phyloP scores from a whole-genome alignment of 2,329 filamentous ascomycete species.

The Eutypella sp. region DNA sequence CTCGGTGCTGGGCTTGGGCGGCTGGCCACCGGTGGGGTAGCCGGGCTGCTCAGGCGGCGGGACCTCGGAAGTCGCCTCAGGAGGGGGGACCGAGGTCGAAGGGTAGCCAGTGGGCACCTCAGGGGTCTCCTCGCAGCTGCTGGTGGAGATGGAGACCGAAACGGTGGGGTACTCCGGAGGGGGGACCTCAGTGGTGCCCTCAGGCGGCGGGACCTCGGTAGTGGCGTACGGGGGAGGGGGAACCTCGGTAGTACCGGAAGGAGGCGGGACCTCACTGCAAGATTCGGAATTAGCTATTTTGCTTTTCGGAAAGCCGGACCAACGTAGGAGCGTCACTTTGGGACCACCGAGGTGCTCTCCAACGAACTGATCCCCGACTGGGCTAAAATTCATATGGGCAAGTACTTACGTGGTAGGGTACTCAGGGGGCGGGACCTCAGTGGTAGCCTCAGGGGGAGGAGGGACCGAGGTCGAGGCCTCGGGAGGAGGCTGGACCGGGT shows the following conservation, averaged over 20 bases:
- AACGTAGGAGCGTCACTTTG: background rate
- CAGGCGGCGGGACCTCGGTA: background rate
- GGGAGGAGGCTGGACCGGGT: constrained; percentile 12
- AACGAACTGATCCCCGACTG: too few species aligned
- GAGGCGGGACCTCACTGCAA: background rate
- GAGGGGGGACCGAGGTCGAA: constrained; percentile 30
- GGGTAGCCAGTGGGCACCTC: constrained; percentile 10
- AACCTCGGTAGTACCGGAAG: constrained; percentile 4
- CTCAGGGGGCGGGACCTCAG: constrained; percentile 8
- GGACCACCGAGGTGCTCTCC: background rate
- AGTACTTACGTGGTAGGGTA: constrained; percentile 9
- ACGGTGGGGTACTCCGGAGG: constrained; percentile 2
- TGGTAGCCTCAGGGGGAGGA: constrained; percentile 11
- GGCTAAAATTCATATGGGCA: too few species aligned
- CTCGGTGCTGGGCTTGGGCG: background rate
- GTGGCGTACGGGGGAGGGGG: constrained; percentile 5
- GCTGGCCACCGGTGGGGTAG: constrained; percentile 14
- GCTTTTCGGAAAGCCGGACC: too few species aligned
- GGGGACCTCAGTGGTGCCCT: constrained; percentile 33
- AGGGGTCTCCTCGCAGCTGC: constrained; percentile 13
- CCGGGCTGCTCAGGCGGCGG: constrained; percentile 6
- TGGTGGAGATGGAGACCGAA: constrained; percentile 6
- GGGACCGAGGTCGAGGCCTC: constrained; percentile 7
- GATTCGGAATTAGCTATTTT: too few species aligned
- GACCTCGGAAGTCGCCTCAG: constrained; percentile 42